Conservation (phyloP, 2,329 filamentous ascomycete species). For the Alternaria longipes region DNA sequence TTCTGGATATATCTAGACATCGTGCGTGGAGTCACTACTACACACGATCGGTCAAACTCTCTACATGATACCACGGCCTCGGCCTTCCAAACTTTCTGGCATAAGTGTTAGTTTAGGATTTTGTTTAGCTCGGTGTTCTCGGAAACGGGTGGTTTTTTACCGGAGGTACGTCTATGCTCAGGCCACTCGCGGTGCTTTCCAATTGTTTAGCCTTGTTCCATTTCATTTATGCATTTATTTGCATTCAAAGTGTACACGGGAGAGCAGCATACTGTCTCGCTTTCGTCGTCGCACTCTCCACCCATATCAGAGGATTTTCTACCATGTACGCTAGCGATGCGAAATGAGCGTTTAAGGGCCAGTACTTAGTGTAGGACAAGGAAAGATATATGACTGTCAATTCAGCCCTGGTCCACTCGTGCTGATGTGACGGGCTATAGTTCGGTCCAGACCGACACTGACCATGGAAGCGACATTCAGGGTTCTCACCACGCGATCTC, state of each 20-base stretch:
- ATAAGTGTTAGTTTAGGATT: slow-evolving; percentile 5
- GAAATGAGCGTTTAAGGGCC: neutral
- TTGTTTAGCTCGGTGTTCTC: slow-evolving; percentile 8
- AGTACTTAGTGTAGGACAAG: slow-evolving; percentile 6
- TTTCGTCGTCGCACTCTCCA: neutral
- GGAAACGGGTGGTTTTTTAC: slow-evolving; percentile 1
- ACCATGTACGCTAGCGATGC: neutral
- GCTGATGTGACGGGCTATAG: neutral
- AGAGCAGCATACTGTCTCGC: neutral
- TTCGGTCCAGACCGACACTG: neutral
- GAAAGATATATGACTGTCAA: slow-evolving; percentile 1
- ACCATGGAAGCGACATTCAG: slow-evolving; percentile 1
- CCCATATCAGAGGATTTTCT: neutral
- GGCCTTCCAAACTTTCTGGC: neutral
- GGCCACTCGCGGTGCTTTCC: neutral
- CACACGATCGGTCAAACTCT: neutral
- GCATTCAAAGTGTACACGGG: neutral
- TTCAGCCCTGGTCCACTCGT: neutral
- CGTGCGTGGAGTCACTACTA: neutral
- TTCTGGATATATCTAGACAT: neutral
- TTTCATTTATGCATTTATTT: neutral
- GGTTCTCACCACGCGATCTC: neutral
- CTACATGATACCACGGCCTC: slow-evolving; percentile 5
- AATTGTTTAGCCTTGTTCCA: neutral
- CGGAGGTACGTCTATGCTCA: neutral